Conservation (phyloP, 1,284 basidiomycete genomes). For the Microbotryum intermedium region DNA sequence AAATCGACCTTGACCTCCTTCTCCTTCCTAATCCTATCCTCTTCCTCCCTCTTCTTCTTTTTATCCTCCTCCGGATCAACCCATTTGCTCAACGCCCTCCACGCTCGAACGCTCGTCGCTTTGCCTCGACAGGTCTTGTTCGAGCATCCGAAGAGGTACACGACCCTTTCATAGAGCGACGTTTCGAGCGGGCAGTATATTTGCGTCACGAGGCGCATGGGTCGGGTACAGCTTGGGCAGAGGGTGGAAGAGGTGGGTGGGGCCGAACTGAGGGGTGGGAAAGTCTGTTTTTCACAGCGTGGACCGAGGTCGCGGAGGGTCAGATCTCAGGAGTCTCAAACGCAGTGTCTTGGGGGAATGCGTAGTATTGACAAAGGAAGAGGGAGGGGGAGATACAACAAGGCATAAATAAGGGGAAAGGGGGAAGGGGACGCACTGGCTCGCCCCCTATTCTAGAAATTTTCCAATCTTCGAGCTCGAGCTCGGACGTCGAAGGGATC, state of each 20-base stretch:
- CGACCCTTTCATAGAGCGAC: slow-evolving; percentile 65
- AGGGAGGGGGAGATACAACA: not conserved
- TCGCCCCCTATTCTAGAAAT: slow-evolving; percentile 23
- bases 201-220: slow-evolving; percentile 69
- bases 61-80: slow-evolving; percentile 13
- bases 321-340: not conserved
- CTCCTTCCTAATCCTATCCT: slow-evolving; percentile 3
- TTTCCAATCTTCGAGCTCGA: slow-evolving; percentile 16
- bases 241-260: slow-evolving; percentile 35
- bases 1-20: slow-evolving; percentile 15
- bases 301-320: not conserved
- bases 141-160: slow-evolving; percentile 72
- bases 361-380: not conserved
- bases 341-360: not conserved
- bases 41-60: slow-evolving; percentile 2
- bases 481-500: not conserved
- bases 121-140: slow-evolving; percentile 58
- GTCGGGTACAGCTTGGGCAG: slow-evolving; percentile 59
- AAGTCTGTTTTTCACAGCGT: slow-evolving; percentile 6
- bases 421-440: slow-evolving; percentile 14
- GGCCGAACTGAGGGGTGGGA: slow-evolving; percentile 38
- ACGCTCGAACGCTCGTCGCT: slow-evolving; percentile 47
- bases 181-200: slow-evolving; percentile 77
- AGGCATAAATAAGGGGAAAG: not conserved
- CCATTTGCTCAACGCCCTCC: slow-evolving; percentile 17